phyloP scores from a whole-genome alignment of 2,329 filamentous ascomycete species.

The Talaromyces sp. region DNA sequence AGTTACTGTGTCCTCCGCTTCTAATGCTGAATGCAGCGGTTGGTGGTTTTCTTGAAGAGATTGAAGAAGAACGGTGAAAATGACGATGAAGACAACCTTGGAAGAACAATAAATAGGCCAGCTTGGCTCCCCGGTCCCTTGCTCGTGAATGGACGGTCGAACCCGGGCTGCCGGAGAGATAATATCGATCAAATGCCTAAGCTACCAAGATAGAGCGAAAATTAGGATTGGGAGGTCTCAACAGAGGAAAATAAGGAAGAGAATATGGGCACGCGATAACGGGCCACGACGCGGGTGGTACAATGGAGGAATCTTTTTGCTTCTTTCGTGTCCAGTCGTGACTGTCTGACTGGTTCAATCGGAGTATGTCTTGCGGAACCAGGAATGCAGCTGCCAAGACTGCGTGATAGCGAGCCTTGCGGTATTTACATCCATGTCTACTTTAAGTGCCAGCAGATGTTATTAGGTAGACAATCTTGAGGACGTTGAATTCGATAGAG shows the following conservation, averaged over 20 bases:
- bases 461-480: background rate
- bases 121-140: constrained; percentile 9
- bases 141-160: constrained; percentile 1
- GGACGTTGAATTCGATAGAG: background rate
- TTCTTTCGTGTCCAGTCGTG: background rate
- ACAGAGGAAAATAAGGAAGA: background rate
- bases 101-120: background rate
- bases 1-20: background rate
- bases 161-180: background rate
- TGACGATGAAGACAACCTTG: constrained; percentile 21
- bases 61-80: constrained; percentile 5
- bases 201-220: background rate
- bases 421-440: background rate
- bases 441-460: no score
- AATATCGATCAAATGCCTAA: background rate
- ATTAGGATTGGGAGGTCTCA: background rate
- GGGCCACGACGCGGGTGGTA: background rate
- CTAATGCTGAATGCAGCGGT: background rate
- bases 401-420: background rate
- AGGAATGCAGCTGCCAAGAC: constrained; percentile 17
- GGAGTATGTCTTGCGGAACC: constrained; percentile 10
- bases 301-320: background rate
- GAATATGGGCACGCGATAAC: constrained; percentile 4
- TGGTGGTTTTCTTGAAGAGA: background rate
- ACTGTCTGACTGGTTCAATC: background rate